Base-by-base conservation (phyloP, 768 basidiomycete genomes). In the Trametopsis cervina region DNA sequence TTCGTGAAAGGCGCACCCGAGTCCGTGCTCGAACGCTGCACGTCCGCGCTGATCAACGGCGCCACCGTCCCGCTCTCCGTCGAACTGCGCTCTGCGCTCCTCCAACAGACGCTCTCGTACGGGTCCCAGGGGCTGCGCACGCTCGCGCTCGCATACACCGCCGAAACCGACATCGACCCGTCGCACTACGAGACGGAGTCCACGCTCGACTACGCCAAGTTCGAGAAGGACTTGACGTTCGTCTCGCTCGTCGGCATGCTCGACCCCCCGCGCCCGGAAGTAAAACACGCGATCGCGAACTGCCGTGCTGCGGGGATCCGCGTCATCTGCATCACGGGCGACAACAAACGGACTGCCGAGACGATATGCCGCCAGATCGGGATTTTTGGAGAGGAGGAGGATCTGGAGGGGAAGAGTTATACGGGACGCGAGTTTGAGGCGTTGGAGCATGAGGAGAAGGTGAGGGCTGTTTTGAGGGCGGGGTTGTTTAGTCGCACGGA, bases 1-100 rank as follows among this genome's bases (percentile, higher is more conserved):
- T 87, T 94, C 62, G 92, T 86, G 64, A 98, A 98, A 66, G 95
- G 95, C 29, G 95, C 95, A 2, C 95, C 95, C 5, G 95, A 99
- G 69, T 87, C 89, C 20, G 85, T 99, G 33, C 72, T 99, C 50
- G 93, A 96, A 42, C 81, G 89, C 37, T 96, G 93, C 66, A 80
- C 80, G 3, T 80, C 80, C 27, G 81, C 82, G 23, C 73, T 84
- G 47, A 74, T 88, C 24, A 70, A 85, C 44, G 81, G 81, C 45
- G 72, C 72, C 33, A 69, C 73, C 1, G 72, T 84, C 22, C 82
- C 85, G 4, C 66, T 99, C 56, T 82, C 87, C 0, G 54, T 75
- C 0, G 66, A 71, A 7, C 68, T 94, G 11, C 81, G 82, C 42
- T 60, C 69, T 6, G 62, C 69, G 17, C 72, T 99, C 48, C 71